A percentile compares a stretch with the other conserved stretches of the same genome.
These are phyloP conservation scores for Tolypocladium guangdongense DNA, from an alignment of 2,329 filamentous ascomycete species.

Conservation along the genomic window DNA sequence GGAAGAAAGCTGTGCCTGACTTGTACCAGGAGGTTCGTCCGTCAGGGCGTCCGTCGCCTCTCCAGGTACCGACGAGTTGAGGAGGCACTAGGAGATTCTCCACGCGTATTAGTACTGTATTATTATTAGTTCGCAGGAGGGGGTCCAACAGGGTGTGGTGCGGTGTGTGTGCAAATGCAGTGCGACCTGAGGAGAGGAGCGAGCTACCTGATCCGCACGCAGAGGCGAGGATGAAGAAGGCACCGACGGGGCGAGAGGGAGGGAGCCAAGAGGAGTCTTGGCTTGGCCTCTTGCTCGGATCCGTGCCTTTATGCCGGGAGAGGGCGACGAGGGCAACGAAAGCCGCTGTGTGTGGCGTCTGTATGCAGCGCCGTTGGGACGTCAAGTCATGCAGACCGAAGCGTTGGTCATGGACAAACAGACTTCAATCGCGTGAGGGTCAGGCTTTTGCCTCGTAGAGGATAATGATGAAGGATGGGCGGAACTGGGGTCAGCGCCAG, in stretches of 20 bases:
- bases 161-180: not conserved
- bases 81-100: slow-evolving; percentile 1
- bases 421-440: not conserved
- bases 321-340: not conserved
- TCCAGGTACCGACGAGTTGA: not conserved
- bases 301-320: not conserved
- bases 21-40: no score
- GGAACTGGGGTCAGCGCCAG: no score
- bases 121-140: slow-evolving; percentile 4
- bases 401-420: no score
- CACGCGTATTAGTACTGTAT: slow-evolving; percentile 6
- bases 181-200: not conserved
- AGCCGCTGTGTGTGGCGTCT: no score
- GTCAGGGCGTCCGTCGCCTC: no score
- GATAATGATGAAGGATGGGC: not conserved
- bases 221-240: not conserved
- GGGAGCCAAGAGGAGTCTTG: not conserved
- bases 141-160: not conserved
- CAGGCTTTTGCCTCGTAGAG: not conserved
- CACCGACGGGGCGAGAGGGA: not conserved
- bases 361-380: not conserved
- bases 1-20: slow-evolving; percentile 1
- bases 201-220: not conserved
- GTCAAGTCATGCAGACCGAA: not conserved
- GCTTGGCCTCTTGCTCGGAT: not conserved